phyloP scores from a whole-genome alignment of 2,329 filamentous ascomycete genomes.

The Aspergillus chevalieri region DNA sequence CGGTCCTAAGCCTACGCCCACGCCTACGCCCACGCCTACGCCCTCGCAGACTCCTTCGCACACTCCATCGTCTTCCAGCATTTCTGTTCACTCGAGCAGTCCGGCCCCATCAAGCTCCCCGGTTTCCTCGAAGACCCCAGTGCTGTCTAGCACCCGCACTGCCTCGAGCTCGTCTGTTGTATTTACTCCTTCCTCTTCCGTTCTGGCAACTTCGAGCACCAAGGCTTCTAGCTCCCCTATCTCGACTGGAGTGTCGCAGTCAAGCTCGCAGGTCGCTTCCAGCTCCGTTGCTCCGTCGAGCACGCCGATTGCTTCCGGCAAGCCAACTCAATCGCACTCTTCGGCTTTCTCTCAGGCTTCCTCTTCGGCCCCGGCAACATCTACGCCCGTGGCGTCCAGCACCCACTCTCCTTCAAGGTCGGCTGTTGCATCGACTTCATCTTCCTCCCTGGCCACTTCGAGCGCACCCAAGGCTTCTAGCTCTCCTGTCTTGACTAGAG shows the following conservation, averaged over 20 bases:
- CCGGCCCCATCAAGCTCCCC: conserved; percentile 1
- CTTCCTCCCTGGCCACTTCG: not conserved
- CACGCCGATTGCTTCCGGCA: not conserved
- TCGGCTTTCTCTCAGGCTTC: too few species aligned
- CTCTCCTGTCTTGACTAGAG: too few species aligned
- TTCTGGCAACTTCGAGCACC: not conserved
- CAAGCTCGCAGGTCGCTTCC: not conserved
- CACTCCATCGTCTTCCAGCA: conserved; percentile 1
- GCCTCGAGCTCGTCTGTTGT: not conserved
- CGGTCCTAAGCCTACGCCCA: conserved; percentile 18
- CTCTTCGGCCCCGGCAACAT: not conserved
- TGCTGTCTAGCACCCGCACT: not conserved
- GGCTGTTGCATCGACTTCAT: not conserved
- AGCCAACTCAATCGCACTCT: not conserved
- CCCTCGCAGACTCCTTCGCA: not conserved
- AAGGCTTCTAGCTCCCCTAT: not conserved
- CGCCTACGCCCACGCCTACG: conserved; percentile 9
- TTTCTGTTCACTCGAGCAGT: not conserved
- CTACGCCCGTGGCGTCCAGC: not conserved
- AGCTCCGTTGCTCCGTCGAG: not conserved
- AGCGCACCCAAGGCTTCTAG: not conserved
- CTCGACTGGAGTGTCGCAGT: not conserved
- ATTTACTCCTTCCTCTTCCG: not conserved
- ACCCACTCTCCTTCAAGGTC: not conserved
- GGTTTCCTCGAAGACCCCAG: conserved; percentile 1